Percentiles rank a stretch among this genome's conserved stretches.
phyloP scores from a whole-genome alignment of 2,329 filamentous ascomycete genomes.

The Lomentospora prolificans region DNA sequence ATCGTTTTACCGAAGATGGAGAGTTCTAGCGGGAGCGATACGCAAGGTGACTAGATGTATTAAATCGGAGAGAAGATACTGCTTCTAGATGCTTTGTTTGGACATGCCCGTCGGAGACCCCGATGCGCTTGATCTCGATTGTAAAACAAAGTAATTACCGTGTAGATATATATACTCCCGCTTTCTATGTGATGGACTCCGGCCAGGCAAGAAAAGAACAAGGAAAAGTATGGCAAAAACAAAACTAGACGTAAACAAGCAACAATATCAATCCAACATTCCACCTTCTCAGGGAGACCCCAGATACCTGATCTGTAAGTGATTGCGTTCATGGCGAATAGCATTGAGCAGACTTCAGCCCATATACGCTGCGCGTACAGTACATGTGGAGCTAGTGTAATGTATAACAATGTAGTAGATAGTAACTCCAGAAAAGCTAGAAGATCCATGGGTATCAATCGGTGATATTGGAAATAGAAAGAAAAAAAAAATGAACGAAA shows the following conservation, averaged over 20 bases:
- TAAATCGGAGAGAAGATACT: not conserved
- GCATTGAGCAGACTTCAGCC: too few species aligned
- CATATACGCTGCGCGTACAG: too few species aligned
- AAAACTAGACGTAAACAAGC: not conserved
- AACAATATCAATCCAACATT: not conserved
- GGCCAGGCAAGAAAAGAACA: conserved; percentile 4
- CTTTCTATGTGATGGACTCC: conserved; percentile 13
- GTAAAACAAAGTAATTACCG: too few species aligned
- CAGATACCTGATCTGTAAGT: not conserved
- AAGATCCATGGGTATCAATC: conserved; percentile 13
- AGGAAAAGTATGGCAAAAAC: not conserved
- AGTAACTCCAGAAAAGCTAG: conserved; percentile 8
- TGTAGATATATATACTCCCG: not conserved
- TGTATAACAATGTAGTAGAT: too few species aligned
- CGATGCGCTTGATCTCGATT: too few species aligned
- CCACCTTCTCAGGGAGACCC: not conserved
- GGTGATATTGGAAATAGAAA: not conserved
- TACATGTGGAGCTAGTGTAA: too few species aligned
- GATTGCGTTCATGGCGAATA: not conserved
- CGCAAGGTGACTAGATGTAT: too few species aligned
- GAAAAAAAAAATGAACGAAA: conserved; percentile 4
- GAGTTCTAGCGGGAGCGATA: too few species aligned
- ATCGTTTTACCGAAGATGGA: too few species aligned
- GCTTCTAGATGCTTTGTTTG: not conserved
- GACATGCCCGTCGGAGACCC: not conserved